phyloP scores from a whole-genome alignment of 148 eudicot species.

The Cornus controversa region DNA sequence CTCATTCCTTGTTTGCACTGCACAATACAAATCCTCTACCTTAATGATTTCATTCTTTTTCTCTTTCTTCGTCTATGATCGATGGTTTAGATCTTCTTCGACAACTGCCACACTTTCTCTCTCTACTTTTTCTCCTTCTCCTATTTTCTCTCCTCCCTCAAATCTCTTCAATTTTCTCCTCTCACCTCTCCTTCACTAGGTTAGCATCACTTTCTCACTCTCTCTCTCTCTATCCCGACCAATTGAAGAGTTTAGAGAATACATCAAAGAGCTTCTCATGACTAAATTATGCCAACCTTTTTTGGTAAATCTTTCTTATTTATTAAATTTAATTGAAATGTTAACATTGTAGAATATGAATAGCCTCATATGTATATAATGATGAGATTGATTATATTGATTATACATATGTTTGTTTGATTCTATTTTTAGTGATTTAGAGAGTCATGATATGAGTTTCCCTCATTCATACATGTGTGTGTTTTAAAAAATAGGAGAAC shows the following conservation, averaged over 20 bases:
- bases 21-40: too few relatives aligned
- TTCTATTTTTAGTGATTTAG: background rate
- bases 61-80: too few relatives aligned
- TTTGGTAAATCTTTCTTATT: slow-evolving; percentile 30
- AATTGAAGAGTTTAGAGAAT: slow-evolving; percentile 60
- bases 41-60: too few relatives aligned
- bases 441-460: too few relatives aligned
- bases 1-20: too few relatives aligned
- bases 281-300: slow-evolving; percentile 68
- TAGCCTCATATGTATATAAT: background rate
- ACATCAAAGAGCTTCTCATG: slow-evolving; percentile 56
- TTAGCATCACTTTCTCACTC: background rate
- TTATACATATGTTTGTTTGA: too few relatives aligned
- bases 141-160: slow-evolving; percentile 27
- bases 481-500: too few relatives aligned
- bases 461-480: too few relatives aligned
- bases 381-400: background rate
- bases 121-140: background rate
- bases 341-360: background rate
- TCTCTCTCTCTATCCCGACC: slow-evolving; percentile 28
- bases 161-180: slow-evolving; percentile 30
- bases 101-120: slow-evolving; percentile 19
- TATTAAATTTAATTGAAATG: background rate
- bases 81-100: too few relatives aligned
- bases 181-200: slow-evolving; percentile 17